Conservation (phyloP, 305 asterid species). For the Fraxinus sp. region DNA sequence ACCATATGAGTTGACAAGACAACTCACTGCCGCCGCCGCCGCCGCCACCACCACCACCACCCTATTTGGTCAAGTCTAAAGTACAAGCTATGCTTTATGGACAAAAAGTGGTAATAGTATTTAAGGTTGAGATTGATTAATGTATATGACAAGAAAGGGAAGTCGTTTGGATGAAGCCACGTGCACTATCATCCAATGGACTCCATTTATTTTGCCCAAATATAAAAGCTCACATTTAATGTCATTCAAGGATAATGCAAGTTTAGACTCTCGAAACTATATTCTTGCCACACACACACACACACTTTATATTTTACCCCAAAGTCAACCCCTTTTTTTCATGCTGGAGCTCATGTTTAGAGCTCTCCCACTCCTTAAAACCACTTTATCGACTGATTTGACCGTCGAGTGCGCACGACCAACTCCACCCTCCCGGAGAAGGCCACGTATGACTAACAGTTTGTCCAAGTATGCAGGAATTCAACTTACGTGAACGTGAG, state of each 20-base stretch:
- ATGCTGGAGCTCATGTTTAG: background rate
- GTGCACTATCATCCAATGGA: background rate
- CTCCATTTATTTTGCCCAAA: background rate
- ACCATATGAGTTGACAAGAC: background rate
- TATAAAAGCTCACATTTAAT: background rate
- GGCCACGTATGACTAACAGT: too few species aligned
- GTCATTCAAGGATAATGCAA: background rate
- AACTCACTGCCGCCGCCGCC: background rate
- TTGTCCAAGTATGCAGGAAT: too few species aligned
- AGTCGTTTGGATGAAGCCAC: background rate
- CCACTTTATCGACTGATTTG: too few species aligned
- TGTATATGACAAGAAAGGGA: background rate
- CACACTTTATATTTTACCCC: background rate
- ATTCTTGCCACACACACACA: background rate
- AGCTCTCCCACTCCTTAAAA: background rate
- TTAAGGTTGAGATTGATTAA: background rate
- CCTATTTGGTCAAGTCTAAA: background rate
- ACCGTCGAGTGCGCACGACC: too few species aligned
- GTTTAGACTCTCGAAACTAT: too few species aligned
- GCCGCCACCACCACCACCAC: too few species aligned
- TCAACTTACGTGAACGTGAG: too few species aligned
- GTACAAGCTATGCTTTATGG: background rate
- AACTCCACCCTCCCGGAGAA: too few species aligned
- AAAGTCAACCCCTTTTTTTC: background rate
- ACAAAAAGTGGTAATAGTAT: background rate